Evolutionary conservation across 306 rosid species (phyloP).

Genomic region (Prunus mira): DNA sequence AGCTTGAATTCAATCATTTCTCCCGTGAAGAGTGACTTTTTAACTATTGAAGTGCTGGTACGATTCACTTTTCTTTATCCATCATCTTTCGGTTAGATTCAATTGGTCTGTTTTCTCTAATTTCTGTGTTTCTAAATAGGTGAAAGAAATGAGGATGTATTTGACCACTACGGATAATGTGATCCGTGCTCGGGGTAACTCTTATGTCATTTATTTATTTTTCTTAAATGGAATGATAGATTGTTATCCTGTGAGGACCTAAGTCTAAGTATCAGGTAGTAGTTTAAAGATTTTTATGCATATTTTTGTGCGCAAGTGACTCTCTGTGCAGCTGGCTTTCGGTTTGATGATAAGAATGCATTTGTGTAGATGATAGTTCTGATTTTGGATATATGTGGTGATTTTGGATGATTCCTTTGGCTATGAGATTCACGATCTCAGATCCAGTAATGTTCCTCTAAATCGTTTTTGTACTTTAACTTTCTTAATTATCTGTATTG

Average conservation of each 20-base stretch:
- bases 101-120: conserved; percentile 11
- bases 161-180: conserved; percentile 68
- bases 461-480: neutral
- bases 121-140: conserved; percentile 37
- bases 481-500: neutral
- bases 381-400: neutral
- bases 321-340: neutral
- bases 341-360: neutral
- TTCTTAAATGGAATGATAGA: neutral
- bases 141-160: conserved; percentile 76
- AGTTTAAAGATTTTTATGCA: neutral
- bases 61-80: neutral
- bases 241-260: neutral
- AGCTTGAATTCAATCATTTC: conserved; percentile 60
- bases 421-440: neutral
- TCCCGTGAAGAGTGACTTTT: conserved; percentile 48
- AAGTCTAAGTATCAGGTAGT: neutral
- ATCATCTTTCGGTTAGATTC: neutral
- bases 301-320: neutral
- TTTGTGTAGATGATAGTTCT: neutral
- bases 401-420: neutral
- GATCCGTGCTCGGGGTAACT: conserved; percentile 76
- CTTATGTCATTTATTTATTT: conserved; percentile 3
- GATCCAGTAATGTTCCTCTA: neutral
- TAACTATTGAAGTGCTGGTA: conserved; percentile 72